Base-by-base conservation (phyloP, 2,329 filamentous ascomycete species). In the Volutella citrinella region DNA sequence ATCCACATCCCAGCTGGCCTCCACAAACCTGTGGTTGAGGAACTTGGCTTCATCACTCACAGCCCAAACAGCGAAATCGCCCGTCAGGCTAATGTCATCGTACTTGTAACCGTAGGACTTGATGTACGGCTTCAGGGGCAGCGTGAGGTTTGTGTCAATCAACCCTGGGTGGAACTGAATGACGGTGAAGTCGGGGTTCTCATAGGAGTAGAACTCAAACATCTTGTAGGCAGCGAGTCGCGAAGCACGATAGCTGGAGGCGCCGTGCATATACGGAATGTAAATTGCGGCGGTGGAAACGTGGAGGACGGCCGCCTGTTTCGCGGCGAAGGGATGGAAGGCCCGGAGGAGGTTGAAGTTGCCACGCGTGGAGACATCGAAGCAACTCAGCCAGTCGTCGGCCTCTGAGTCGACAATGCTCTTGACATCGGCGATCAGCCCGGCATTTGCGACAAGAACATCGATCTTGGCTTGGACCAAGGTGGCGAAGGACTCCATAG, bases 1-100 rank as follows among this genome's bases (percentile, higher is more conserved):
- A 23, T 69, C 60, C 1, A 74, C 61, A 47, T 76, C 72, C 71
- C 70, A 76, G 15, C 68, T 68, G 10, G 63, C 59, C 64, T 68
- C 74, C 1, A 74, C 46, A 15, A 67, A 65, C 28, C 65, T 68
- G 4, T 63, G 58, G 24, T 62, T 66, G 17, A 76, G 45, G 40
- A 75, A 74, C 6, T 42, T 47, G 0, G 71, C 69, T 41, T 75
- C 68, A 2, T 60, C 44, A 17, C 60, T 65, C 0, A 64, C 57
- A 17, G 65, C 49, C 69, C 69, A 73, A 6, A 72, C 57, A 4
- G 52, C 38, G 44, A 72, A 73, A 36, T 63, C 51, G 1, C 53
- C 65, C 3, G 65, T 53, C 9, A 72, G 60, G 22, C 52, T 45
- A 5, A 57, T 18, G 19, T 53, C 46, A 16, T 51, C 47, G 1